Base-by-base conservation (phyloP, 768 basidiomycete genomes). In the Trichaptum fuscoviolaceum region DNA sequence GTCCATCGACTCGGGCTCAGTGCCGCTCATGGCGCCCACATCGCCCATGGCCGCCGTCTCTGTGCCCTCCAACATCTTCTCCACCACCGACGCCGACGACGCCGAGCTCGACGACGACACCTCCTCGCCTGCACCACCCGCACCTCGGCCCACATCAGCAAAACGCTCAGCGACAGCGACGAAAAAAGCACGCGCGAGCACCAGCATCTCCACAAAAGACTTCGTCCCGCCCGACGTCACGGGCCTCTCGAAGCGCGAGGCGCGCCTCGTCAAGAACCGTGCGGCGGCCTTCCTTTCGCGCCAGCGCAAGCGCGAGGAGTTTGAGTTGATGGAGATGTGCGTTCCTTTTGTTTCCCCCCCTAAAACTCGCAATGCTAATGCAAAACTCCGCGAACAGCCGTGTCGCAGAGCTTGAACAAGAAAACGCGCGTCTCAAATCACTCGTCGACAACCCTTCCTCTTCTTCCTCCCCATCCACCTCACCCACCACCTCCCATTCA, bases 271-370 rank as follows among this genome's bases (percentile, higher is more conserved):
- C 66, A 95, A 95, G 83, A 95, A 95, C 79, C 85, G 93, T 65
- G 93, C 93, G 12, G 93, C 93, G 10, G 93, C 93, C 67, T 95
- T 95, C 81, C 88, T 95, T 73, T 90, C 88, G 78, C 83, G 93
- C 75, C 93, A 95, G 77, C 84, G 93, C 72, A 95, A 95, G 77
- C 87, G 93, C 65, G 93, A 95, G 78, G 93, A 95, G 79, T 95
- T 93, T 73, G 93, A 95, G 78, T 81, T 75, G 72, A 94, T 95
- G 91, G 93, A 95, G 82, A 78, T 90, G 92, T 94, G 79, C 79
- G 90, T 87, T 65, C 72, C 67, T 65, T 64, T 65, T 61, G 8
- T 72, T 12, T 52, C 20, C 10, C 15, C 15, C 10, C 20, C 35
- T 27, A 66, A 30, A 36, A 36, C 62, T n/a, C n/a, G n/a, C n/a